phyloP scores from a whole-genome alignment of 1,139 yeast genomes.

The Yamadazyma trypodendri region DNA sequence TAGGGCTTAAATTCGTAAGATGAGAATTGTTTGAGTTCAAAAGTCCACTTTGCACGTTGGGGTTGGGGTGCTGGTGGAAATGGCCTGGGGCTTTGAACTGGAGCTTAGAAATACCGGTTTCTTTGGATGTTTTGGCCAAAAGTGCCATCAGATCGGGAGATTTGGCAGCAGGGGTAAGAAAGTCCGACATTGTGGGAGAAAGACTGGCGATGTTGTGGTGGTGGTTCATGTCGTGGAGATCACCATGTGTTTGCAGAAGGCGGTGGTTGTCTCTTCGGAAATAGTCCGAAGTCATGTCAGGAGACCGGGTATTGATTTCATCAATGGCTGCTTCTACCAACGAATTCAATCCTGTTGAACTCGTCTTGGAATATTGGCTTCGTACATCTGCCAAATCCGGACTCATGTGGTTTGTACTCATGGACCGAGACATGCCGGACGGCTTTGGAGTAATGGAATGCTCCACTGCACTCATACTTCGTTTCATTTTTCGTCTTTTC shows the following conservation, averaged over 20 bases:
- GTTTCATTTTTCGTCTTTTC: constrained; percentile 9
- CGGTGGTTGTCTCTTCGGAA: constrained; percentile 1
- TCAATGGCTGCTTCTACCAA: constrained; percentile 33
- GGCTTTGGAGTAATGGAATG: constrained; percentile 5
- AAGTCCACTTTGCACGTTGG: constrained; percentile 2
- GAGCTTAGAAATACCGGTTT: background rate
- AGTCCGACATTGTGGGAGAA: constrained; percentile 22
- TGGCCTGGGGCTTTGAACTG: background rate
- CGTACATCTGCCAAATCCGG: constrained; percentile 8
- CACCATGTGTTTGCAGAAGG: background rate
- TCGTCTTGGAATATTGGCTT: constrained; percentile 7
- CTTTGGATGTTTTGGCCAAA: constrained; percentile 7
- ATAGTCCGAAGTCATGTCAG: constrained; percentile 10
- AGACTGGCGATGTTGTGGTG: constrained; percentile 11
- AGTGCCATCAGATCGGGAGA: constrained; percentile 9
- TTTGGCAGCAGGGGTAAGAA: constrained; percentile 14
- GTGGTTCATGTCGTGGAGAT: background rate
- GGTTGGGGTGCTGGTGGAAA: background rate
- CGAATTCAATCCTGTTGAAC: constrained; percentile 20
- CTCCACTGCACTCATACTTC: constrained; percentile 17
- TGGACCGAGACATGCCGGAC: constrained; percentile 15
- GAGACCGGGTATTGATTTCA: constrained; percentile 22
- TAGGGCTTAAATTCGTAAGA: constrained; percentile 36
- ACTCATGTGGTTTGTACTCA: constrained; percentile 14
- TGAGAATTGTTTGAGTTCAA: constrained; percentile 7